Percentiles rank a stretch among this genome's conserved stretches.
Conservation (phyloP, 306 rosid genomes). For the Hippophae rhamnoides region DNA sequence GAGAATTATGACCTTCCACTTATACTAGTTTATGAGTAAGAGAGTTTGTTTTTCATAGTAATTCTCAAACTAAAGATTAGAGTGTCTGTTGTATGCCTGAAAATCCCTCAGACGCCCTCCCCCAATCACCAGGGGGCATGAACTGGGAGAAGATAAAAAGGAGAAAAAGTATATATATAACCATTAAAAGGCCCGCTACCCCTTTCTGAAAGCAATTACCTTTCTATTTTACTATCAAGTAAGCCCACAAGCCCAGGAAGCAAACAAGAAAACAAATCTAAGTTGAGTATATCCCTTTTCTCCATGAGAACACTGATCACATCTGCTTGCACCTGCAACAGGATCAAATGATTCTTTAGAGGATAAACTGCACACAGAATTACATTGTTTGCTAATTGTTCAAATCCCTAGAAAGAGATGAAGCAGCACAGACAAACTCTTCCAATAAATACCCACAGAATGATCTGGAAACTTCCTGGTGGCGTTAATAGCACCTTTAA, state of each 20-base stretch:
- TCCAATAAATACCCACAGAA: slow-evolving; percentile 58
- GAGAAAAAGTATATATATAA: too few species aligned
- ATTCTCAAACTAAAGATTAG: too few species aligned
- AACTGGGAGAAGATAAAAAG: too few species aligned
- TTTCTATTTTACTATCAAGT: slow-evolving; percentile 72
- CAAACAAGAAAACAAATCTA: slow-evolving; percentile 69
- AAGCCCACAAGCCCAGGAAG: slow-evolving; percentile 85
- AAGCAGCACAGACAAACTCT: slow-evolving; percentile 9
- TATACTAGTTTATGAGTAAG: too few species aligned
- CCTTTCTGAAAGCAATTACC: slow-evolving; percentile 37
- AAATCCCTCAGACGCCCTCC: too few species aligned
- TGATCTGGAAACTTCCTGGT: slow-evolving; percentile 86
- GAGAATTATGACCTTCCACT: not conserved
- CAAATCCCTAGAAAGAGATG: slow-evolving; percentile 4
- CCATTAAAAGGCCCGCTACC: not conserved
- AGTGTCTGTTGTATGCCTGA: not conserved
- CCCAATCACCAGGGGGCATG: too few species aligned
- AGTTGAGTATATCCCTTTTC: slow-evolving; percentile 57
- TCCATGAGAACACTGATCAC: slow-evolving; percentile 77
- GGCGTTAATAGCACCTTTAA: slow-evolving; percentile 80
- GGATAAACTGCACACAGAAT: slow-evolving; percentile 9
- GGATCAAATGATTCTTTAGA: slow-evolving; percentile 13
- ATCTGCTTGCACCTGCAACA: slow-evolving; percentile 91
- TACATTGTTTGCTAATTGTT: slow-evolving; percentile 4
- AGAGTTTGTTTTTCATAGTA: too few species aligned